Percentiles rank a stretch among this genome's conserved stretches.
Conservation (phyloP, 2,329 filamentous ascomycete genomes). For the Calonectria hongkongensis region DNA sequence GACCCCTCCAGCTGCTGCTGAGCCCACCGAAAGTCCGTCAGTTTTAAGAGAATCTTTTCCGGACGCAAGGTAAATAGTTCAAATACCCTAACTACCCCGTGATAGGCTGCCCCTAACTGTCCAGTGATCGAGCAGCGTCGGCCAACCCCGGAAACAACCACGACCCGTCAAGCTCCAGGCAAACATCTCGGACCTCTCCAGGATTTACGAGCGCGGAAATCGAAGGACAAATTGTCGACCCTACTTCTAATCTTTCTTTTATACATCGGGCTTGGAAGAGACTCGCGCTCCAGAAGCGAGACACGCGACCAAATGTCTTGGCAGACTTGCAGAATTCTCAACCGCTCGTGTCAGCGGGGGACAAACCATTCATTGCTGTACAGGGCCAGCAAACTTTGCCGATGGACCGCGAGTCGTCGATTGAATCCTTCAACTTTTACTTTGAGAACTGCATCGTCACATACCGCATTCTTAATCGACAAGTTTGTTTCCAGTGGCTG, state of each 20-base stretch:
- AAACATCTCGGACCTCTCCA: conserved; percentile 52
- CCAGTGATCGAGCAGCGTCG: background rate
- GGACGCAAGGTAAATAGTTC: background rate
- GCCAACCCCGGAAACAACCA: conserved; percentile 3
- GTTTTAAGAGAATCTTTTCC: background rate
- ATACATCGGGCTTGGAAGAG: conserved; percentile 72
- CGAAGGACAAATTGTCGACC: conserved; percentile 73
- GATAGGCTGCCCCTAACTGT: background rate
- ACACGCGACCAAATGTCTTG: conserved; percentile 47
- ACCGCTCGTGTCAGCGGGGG: conserved; percentile 54
- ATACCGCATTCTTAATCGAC: conserved; percentile 74
- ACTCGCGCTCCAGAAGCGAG: conserved; percentile 56
- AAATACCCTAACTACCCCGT: no score
- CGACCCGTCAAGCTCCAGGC: background rate
- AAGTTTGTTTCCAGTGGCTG: conserved; percentile 69
- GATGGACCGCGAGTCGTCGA: conserved; percentile 42
- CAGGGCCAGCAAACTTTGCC: conserved; percentile 40
- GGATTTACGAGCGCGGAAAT: conserved; percentile 61
- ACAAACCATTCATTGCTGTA: conserved; percentile 54
- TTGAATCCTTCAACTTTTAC: conserved; percentile 63
- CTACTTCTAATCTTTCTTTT: conserved; percentile 73
- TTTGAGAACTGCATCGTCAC: conserved; percentile 77
- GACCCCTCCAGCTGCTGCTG: conserved; percentile 55
- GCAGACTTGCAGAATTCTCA: conserved; percentile 51
- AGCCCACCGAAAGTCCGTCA: background rate